Base-by-base conservation (phyloP, 768 basidiomycete species). In the Russula compacta region DNA sequence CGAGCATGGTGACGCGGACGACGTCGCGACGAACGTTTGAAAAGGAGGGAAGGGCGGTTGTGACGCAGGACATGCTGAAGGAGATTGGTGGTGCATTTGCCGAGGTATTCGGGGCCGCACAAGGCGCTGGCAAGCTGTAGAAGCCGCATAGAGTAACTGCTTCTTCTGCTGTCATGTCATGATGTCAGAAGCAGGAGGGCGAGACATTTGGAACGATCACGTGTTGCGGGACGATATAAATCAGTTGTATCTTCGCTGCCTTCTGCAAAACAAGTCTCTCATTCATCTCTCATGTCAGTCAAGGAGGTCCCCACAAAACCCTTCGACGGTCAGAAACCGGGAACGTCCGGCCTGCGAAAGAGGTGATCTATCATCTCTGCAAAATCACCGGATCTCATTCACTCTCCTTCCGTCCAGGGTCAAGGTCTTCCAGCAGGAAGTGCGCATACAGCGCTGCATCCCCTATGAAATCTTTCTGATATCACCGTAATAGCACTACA, bases 391-490 rank as follows among this genome's bases (percentile, higher is more conserved):
- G 8, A 24, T 35, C 7, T 44, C 57, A 57, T 64, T 64, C 47
- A 66, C 57, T 11, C 36, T 55, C 64, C 43, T 6, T 21, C 43
- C 42, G 7, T 21, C 42, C 71, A 95, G 92, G 70, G 97, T 98
- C 73, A 98, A 95, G 77, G 84, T 98, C 68, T 99, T 99, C 83
- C 91, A 99, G 76, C 92, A 98, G 73, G 81, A 91, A 83, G 93
- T 92, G 67, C 66, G 80, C 58, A 59, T 39, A 44, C 59, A 53
- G 14, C 33, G 15, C 19, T 42, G 14, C 38, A 40, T 29, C 24
- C 36, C 32, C 29, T 42, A 29, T 11, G 35, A 53, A 12, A 49
- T 58, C 70, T 71, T 63, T 69, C 69, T 61, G 46, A 53, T 57
- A n/a, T 63, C 52, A 11, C 61, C 51, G 43, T 14, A 24, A 55